These are phyloP conservation scores for Candida gorgasii DNA, from an alignment of 805 yeast genomes.

Conservation along the genomic window DNA sequence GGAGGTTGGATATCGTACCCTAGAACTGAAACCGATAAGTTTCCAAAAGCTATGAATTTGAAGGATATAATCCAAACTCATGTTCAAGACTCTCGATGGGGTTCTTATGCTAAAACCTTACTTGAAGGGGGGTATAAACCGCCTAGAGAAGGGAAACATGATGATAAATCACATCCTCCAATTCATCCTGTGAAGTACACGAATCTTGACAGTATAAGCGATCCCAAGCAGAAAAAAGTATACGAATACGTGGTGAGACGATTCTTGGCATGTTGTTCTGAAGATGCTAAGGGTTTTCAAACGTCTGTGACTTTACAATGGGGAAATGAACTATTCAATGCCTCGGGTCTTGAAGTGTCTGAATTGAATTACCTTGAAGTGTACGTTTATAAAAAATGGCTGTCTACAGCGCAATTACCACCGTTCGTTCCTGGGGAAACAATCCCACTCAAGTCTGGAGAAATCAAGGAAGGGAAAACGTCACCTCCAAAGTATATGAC, in stretches of 20 bases:
- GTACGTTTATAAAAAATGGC: slow-evolving; percentile 81
- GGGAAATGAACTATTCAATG: slow-evolving; percentile 73
- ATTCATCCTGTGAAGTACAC: slow-evolving; percentile 79
- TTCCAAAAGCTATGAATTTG: slow-evolving; percentile 77
- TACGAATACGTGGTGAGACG: slow-evolving; percentile 86
- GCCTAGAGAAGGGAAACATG: slow-evolving; percentile 81
- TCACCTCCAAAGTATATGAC: slow-evolving; percentile 82
- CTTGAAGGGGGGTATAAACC: slow-evolving; percentile 45
- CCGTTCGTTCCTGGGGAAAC: slow-evolving; percentile 56
- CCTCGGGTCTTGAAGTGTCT: slow-evolving; percentile 72
- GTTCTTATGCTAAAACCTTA: slow-evolving; percentile 57
- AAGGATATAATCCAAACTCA: slow-evolving; percentile 63
- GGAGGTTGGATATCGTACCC: slow-evolving; percentile 91
- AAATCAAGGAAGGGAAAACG: slow-evolving; percentile 73
- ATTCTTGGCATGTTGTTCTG: slow-evolving; percentile 88
- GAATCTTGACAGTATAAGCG: slow-evolving; percentile 27
- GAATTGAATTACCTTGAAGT: slow-evolving; percentile 80
- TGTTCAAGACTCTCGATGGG: slow-evolving; percentile 60
- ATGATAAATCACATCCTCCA: slow-evolving; percentile 98
- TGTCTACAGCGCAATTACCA: slow-evolving; percentile 64
- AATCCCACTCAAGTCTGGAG: slow-evolving; percentile 56
- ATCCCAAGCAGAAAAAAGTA: slow-evolving; percentile 59
- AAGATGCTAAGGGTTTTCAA: slow-evolving; percentile 79
- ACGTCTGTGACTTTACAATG: slow-evolving; percentile 67
- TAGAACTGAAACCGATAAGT: slow-evolving; percentile 93